A percentile compares a stretch with the other conserved stretches of the same genome.
phyloP scores from a whole-genome alignment of 495 filamentous ascomycete species.

The Neohortaea acidophila region DNA sequence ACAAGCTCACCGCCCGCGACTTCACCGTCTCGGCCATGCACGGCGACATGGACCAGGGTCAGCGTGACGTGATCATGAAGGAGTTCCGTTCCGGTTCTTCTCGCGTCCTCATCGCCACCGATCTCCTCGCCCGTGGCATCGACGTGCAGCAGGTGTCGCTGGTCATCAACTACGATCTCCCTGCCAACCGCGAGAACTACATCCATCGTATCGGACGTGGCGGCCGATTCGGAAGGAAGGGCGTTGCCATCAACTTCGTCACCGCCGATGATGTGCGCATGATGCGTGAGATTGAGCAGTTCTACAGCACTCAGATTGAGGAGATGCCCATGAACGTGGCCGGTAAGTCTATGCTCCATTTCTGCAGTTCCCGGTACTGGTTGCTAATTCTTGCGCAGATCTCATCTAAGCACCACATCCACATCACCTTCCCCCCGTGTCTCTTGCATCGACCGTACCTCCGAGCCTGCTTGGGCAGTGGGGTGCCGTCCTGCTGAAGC shows the following conservation, averaged over 20 bases:
- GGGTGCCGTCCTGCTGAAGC: neutral
- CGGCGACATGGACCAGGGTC: constrained; percentile 93
- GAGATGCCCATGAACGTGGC: constrained; percentile 83
- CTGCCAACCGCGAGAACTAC: constrained; percentile 99
- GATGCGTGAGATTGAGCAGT: constrained; percentile 88
- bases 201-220: constrained; percentile 98
- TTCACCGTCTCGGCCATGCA: constrained; percentile 99
- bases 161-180: constrained; percentile 99
- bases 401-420: constrained; percentile 19
- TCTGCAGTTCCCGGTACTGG: neutral
- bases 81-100: constrained; percentile 97
- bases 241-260: constrained; percentile 99
- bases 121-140: constrained; percentile 94
- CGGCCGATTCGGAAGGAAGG: constrained; percentile 97
- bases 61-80: constrained; percentile 99
- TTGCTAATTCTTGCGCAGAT: constrained; percentile 16
- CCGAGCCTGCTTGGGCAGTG: neutral
- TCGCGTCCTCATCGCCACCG: constrained; percentile 93
- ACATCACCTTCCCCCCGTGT: neutral
- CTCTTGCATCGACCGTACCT: constrained; percentile 3
- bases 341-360: constrained; percentile 24
- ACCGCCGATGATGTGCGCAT: constrained; percentile 98
- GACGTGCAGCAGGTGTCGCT: constrained; percentile 98
- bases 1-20: constrained; percentile 94
- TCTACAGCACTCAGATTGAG: constrained; percentile 69